phyloP scores from a whole-genome alignment of 352 stramenopile genomes.

The Phytophthora foliorum region DNA sequence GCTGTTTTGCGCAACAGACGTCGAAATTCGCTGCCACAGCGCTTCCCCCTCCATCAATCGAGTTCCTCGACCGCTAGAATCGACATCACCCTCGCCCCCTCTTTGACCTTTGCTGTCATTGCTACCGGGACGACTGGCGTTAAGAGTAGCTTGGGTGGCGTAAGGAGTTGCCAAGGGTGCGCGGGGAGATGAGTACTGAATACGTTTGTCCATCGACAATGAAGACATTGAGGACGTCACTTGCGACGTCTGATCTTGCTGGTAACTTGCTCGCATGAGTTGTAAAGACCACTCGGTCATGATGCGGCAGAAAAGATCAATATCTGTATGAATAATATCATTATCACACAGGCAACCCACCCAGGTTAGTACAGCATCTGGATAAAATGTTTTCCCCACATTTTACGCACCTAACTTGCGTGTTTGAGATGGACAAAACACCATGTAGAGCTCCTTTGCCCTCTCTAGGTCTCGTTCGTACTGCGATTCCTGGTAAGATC shows the following conservation, averaged over 20 bases:
- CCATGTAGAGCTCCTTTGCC: constrained; percentile 65
- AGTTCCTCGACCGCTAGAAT: constrained; percentile 13
- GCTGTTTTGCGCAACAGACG: constrained; percentile 53
- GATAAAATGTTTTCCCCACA: not conserved
- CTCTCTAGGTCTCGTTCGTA: constrained; percentile 37
- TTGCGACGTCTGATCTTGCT: constrained; percentile 28
- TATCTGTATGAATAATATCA: constrained; percentile 56
- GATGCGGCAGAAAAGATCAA: constrained; percentile 84
- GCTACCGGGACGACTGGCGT: constrained; percentile 8
- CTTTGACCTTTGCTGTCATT: constrained; percentile 1
- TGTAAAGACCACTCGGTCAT: constrained; percentile 83
- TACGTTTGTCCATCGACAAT: constrained; percentile 26
- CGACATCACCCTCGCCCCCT: not conserved
- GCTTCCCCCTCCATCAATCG: constrained; percentile 53
- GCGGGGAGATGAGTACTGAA: constrained; percentile 33
- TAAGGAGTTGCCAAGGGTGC: constrained; percentile 61
- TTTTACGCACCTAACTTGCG: constrained; percentile 62
- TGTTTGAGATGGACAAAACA: constrained; percentile 74
- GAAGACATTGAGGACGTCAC: constrained; percentile 30
- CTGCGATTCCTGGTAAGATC: constrained; percentile 7
- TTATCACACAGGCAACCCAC: not conserved
- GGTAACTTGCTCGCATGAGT: constrained; percentile 59
- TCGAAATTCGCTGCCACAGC: constrained; percentile 69
- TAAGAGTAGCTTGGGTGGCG: constrained; percentile 40
- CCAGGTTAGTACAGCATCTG: not conserved